Conservation (phyloP, 176 grass and related monocot genomes). For the Hordeum vulgare region DNA sequence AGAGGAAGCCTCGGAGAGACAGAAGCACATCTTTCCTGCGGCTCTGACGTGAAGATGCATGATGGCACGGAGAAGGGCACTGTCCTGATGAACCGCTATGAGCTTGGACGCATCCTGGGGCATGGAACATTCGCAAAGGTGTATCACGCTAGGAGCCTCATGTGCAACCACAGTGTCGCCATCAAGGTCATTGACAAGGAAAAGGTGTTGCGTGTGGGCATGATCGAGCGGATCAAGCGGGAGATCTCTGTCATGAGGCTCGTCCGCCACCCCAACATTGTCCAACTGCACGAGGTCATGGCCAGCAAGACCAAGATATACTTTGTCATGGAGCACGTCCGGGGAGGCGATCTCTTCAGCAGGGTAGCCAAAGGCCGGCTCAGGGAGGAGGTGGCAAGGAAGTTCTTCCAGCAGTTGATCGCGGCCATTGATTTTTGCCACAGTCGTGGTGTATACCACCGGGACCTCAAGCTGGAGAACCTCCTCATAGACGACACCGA, state of each 20-base stretch:
- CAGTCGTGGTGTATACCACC: slow-evolving; percentile 68
- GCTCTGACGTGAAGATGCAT: neutral
- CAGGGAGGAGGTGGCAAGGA: slow-evolving; percentile 64
- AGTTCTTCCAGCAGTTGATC: slow-evolving; percentile 77
- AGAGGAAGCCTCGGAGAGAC: neutral
- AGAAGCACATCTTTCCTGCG: neutral
- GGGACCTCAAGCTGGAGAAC: slow-evolving; percentile 94
- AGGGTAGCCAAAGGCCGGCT: slow-evolving; percentile 67
- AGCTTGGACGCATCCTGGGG: slow-evolving; percentile 64
- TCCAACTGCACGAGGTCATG: slow-evolving; percentile 89
- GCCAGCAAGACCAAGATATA: slow-evolving; percentile 88
- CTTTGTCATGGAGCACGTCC: slow-evolving; percentile 81
- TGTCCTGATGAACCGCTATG: slow-evolving; percentile 56
- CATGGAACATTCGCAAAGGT: slow-evolving; percentile 83
- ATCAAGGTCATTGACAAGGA: slow-evolving; percentile 85
- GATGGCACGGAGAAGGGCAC: neutral
- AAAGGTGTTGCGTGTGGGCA: slow-evolving; percentile 66
- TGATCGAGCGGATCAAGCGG: slow-evolving; percentile 81
- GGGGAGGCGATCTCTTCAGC: slow-evolving; percentile 66
- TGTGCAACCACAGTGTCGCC: slow-evolving; percentile 50
- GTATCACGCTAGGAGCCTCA: slow-evolving; percentile 60
- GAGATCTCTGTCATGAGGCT: slow-evolving; percentile 78
- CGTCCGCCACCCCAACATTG: slow-evolving; percentile 66
- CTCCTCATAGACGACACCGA: slow-evolving; percentile 59
- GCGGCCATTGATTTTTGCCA: slow-evolving; percentile 78